Evolutionary conservation across 2,329 filamentous ascomycete genomes (phyloP).

Genomic region (Phyllachora maydis): DNA sequence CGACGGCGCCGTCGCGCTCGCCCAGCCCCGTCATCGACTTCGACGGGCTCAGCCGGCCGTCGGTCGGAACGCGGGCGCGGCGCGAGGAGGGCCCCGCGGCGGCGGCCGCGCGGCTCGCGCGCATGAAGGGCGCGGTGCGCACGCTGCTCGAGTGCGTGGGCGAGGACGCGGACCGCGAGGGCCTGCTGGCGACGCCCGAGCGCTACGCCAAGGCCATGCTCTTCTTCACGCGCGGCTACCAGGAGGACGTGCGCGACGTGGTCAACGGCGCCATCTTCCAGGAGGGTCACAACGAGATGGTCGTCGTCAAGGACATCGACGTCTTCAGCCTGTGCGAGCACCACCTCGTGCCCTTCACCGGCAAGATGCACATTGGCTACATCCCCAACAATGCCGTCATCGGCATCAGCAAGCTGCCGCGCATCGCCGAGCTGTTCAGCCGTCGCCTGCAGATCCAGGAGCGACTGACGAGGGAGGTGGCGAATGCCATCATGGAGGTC

Average conservation of each 20-base stretch:
- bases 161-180: constrained; percentile 45
- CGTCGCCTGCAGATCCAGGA: constrained; percentile 91
- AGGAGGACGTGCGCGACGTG: constrained; percentile 79
- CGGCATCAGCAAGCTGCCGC: constrained; percentile 84
- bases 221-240: constrained; percentile 91
- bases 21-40: constrained; percentile 38
- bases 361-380: constrained; percentile 99
- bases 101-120: constrained; percentile 28
- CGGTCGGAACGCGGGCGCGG: constrained; percentile 41
- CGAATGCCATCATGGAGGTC: constrained; percentile 80
- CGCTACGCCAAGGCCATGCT: constrained; percentile 91
- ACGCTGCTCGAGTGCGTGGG: constrained; percentile 50
- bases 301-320: constrained; percentile 96
- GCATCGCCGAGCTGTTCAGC: constrained; percentile 93
- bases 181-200: constrained; percentile 48
- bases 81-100: constrained; percentile 33
- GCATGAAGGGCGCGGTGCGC: constrained; percentile 39
- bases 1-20: constrained; percentile 14
- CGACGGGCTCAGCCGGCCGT: constrained; percentile 38
- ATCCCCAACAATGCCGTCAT: constrained; percentile 84
- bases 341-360: constrained; percentile 87
- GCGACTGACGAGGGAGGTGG: constrained; percentile 86
- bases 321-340: constrained; percentile 92
- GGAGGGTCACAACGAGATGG: constrained; percentile 90
- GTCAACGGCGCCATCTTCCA: constrained; percentile 91